Conservation (phyloP, 73 alveolate genomes). For the Paramecium caudatum region DNA sequence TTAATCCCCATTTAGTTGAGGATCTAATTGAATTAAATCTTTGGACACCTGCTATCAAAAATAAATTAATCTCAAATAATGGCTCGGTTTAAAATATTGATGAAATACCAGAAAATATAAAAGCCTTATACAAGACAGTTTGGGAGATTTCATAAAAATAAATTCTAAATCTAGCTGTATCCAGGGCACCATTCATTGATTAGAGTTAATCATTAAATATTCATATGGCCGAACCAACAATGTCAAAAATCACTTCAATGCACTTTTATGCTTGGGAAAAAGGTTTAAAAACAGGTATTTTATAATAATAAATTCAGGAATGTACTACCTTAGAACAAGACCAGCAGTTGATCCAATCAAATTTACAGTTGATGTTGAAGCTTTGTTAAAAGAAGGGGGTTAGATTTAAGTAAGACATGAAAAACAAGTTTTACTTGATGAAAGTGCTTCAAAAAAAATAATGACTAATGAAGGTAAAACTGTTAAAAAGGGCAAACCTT, state of each 20-base stretch:
- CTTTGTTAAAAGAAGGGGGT: slow-evolving; percentile 76
- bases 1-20: slow-evolving; percentile 94
- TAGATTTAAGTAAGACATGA: not conserved
- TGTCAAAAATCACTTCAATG: slow-evolving; percentile 86
- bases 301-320: slow-evolving; percentile 86
- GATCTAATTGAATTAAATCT: slow-evolving; percentile 89
- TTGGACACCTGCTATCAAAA: slow-evolving; percentile 89
- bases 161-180: slow-evolving; percentile 90
- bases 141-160: slow-evolving; percentile 96
- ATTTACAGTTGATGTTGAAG: slow-evolving; percentile 94
- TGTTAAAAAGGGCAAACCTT: not conserved
- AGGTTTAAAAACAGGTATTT: slow-evolving; percentile 87
- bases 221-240: slow-evolving; percentile 85
- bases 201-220: slow-evolving; percentile 83
- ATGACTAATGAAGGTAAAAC: slow-evolving; percentile 33
- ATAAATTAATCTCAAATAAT: slow-evolving; percentile 84
- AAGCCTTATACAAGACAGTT: slow-evolving; percentile 93
- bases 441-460: slow-evolving; percentile 17
- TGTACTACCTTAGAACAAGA: slow-evolving; percentile 93
- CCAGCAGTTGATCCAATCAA: slow-evolving; percentile 97
- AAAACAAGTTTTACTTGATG: slow-evolving; percentile 50
- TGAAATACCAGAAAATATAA: slow-evolving; percentile 86
- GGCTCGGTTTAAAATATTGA: slow-evolving; percentile 89
- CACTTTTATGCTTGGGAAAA: slow-evolving; percentile 95
- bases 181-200: slow-evolving; percentile 91